These are phyloP conservation scores for Carnegiea gigantea DNA, from an alignment of 179 eudicot species.

Conservation along the genomic window DNA sequence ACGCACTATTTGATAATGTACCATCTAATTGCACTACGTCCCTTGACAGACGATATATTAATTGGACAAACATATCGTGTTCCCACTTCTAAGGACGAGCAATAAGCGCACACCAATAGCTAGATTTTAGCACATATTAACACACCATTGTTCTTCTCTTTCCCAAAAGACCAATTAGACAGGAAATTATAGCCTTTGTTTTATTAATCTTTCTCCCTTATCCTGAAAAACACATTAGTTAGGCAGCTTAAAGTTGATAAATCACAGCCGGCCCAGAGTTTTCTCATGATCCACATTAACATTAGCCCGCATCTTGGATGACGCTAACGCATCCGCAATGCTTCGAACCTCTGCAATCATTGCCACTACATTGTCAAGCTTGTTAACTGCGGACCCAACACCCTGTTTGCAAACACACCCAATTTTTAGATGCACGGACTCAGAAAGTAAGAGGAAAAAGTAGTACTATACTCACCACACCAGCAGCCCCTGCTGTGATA, in stretches of 20 bases:
- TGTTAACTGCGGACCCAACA: constrained; percentile 88
- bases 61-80: background rate
- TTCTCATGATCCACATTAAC: constrained; percentile 31
- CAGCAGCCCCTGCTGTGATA: constrained; percentile 89
- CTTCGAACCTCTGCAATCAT: constrained; percentile 90
- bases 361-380: constrained; percentile 78
- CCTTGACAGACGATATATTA: no score
- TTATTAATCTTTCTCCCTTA: background rate
- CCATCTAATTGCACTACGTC: no score
- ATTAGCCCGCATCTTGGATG: constrained; percentile 26
- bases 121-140: no score
- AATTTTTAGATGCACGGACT: no score
- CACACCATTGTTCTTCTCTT: background rate
- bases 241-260: background rate
- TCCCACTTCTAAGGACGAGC: background rate
- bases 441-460: background rate
- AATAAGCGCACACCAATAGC: background rate
- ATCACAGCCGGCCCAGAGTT: constrained; percentile 23
- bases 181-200: background rate
- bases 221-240: background rate
- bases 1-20: no score
- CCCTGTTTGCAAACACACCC: constrained; percentile 45
- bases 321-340: constrained; percentile 59
- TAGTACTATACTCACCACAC: constrained; percentile 53
- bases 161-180: background rate